Conservation (phyloP, 2,329 filamentous ascomycete genomes). For the Claviceps monticola region DNA sequence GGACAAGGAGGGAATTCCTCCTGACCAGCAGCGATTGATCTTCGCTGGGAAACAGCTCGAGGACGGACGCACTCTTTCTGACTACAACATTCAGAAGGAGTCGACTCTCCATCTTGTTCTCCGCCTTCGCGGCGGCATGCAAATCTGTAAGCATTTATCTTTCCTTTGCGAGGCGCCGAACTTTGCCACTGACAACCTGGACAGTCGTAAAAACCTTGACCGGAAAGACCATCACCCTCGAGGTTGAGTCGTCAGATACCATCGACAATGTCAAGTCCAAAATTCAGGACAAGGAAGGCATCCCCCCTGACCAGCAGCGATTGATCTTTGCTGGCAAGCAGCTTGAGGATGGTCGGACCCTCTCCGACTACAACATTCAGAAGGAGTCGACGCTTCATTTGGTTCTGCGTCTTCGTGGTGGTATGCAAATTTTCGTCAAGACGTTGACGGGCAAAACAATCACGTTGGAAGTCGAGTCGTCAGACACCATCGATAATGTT, state of each 20-base stretch:
- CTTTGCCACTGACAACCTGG: background rate
- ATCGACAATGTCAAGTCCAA: slow-evolving; percentile 96
- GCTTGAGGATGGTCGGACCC: slow-evolving; percentile 80
- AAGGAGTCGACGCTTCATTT: slow-evolving; percentile 81
- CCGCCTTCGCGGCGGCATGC: slow-evolving; percentile 53
- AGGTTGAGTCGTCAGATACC: slow-evolving; percentile 79
- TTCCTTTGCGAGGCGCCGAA: background rate
- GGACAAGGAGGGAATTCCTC: slow-evolving; percentile 84
- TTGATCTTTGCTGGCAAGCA: slow-evolving; percentile 94
- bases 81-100: slow-evolving; percentile 47
- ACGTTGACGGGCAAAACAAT: slow-evolving; percentile 88
- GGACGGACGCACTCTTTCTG: slow-evolving; percentile 54
- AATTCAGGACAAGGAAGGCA: slow-evolving; percentile 97
- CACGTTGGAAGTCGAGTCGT: slow-evolving; percentile 78
- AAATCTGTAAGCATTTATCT: slow-evolving; percentile 40
- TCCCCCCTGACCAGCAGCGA: slow-evolving; percentile 89
- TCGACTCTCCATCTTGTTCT: slow-evolving; percentile 63
- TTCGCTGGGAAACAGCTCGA: slow-evolving; percentile 96
- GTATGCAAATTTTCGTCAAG: slow-evolving; percentile 84
- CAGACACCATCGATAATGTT: slow-evolving; percentile 87
- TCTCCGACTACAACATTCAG: slow-evolving; percentile 91
- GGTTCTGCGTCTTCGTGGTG: slow-evolving; percentile 76
- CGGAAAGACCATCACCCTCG: slow-evolving; percentile 86
- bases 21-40: slow-evolving; percentile 90
- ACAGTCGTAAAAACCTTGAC: slow-evolving; percentile 67